phyloP scores from a whole-genome alignment of 2,329 filamentous ascomycete genomes.

The Trichophyton equinum region DNA sequence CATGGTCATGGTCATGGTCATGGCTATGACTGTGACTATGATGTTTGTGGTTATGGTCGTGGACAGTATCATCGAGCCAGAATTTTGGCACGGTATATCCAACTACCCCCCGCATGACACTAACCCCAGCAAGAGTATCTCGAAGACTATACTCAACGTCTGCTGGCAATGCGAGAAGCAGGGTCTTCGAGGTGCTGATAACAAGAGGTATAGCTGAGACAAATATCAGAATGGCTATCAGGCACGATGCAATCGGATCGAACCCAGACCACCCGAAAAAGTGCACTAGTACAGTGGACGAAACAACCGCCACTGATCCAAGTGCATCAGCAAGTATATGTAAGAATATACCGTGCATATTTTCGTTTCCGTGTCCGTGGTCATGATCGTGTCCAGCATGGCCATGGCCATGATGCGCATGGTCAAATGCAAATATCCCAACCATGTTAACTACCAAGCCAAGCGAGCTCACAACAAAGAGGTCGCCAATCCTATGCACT shows the following conservation, averaged over 20 bases:
- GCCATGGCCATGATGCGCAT: constrained; percentile 45
- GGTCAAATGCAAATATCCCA: constrained; percentile 73
- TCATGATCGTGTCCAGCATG: constrained; percentile 23
- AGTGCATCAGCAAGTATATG: constrained; percentile 92
- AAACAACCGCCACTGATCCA: constrained; percentile 85
- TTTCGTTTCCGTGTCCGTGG: constrained; percentile 69
- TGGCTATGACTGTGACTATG: constrained; percentile 22
- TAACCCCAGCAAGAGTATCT: constrained; percentile 71
- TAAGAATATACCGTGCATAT: constrained; percentile 95
- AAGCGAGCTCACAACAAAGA: constrained; percentile 76
- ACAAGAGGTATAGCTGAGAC: constrained; percentile 84
- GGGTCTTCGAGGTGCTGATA: constrained; percentile 64
- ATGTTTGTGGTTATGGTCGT: constrained; percentile 23
- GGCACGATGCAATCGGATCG: constrained; percentile 84
- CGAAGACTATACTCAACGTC: constrained; percentile 78
- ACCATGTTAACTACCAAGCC: constrained; percentile 85
- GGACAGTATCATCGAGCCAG: constrained; percentile 64
- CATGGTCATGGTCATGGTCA: constrained; percentile 20
- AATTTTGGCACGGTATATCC: constrained; percentile 81
- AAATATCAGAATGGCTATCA: constrained; percentile 89
- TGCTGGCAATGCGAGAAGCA: constrained; percentile 74
- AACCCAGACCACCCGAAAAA: constrained; percentile 84
- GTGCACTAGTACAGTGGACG: constrained; percentile 77
- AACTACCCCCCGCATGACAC: constrained; percentile 68
- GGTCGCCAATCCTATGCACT: constrained; percentile 70